Evolutionary conservation across 495 filamentous ascomycete species (phyloP).

Genomic region (Bombardia bombarda): DNA sequence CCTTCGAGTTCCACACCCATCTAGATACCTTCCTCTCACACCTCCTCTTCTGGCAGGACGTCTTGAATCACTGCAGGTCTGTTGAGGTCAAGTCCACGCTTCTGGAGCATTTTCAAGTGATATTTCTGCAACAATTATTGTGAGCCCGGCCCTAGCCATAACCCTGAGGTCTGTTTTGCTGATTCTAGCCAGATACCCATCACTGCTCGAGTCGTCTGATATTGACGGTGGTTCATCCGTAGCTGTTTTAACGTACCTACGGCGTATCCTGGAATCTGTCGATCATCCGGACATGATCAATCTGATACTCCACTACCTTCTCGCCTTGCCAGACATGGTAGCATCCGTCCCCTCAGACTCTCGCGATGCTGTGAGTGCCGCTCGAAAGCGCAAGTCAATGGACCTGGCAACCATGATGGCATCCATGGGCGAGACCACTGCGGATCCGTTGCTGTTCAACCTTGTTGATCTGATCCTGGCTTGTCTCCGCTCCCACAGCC

Average conservation of each 20-base stretch:
- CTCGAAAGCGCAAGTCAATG: slow-evolving; percentile 79
- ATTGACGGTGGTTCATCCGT: slow-evolving; percentile 93
- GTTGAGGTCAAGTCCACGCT: slow-evolving; percentile 85
- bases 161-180: neutral
- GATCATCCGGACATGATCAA: slow-evolving; percentile 90
- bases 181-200: slow-evolving; percentile 66
- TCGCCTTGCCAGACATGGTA: slow-evolving; percentile 59
- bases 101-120: slow-evolving; percentile 92
- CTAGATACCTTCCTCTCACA: slow-evolving; percentile 93
- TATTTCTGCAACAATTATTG: slow-evolving; percentile 93
- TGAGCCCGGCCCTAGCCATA: slow-evolving; percentile 34
- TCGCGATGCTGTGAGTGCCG: slow-evolving; percentile 42
- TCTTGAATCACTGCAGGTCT: slow-evolving; percentile 89
- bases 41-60: slow-evolving; percentile 95
- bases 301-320: slow-evolving; percentile 85
- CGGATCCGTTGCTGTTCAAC: slow-evolving; percentile 85
- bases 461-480: slow-evolving; percentile 83
- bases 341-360: slow-evolving; percentile 16
- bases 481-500: slow-evolving; percentile 74
- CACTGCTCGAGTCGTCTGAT: slow-evolving; percentile 91
- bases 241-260: slow-evolving; percentile 88
- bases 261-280: slow-evolving; percentile 79
- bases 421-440: slow-evolving; percentile 56
- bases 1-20: slow-evolving; percentile 63
- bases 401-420: slow-evolving; percentile 73